A percentile compares a stretch with the other conserved stretches of the same genome.
Evolutionary conservation across 768 basidiomycete species (phyloP).

Genomic region (Mycena rebaudengoi): DNA sequence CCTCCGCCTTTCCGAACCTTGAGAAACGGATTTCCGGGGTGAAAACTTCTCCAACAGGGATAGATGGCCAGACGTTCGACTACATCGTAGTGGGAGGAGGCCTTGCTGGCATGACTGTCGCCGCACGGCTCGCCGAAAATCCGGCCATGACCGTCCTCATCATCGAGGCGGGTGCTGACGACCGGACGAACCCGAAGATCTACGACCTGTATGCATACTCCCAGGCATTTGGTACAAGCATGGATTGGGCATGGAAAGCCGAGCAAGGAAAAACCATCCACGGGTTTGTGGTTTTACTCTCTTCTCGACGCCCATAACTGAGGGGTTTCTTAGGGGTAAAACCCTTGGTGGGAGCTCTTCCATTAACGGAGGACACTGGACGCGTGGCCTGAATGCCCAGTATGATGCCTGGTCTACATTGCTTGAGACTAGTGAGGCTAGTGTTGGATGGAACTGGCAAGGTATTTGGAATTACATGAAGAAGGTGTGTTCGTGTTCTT

Average conservation of each 20-base stretch:
- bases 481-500: conserved; percentile 43
- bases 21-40: conserved; percentile 25
- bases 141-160: conserved; percentile 37
- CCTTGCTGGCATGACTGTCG: conserved; percentile 41
- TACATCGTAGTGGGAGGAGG: conserved; percentile 41
- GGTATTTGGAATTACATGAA: conserved; percentile 56
- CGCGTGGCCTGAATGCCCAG: conserved; percentile 40
- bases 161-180: conserved; percentile 47
- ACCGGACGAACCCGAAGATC: conserved; percentile 37
- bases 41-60: conserved; percentile 20
- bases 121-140: conserved; percentile 42
- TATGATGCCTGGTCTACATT: conserved; percentile 43
- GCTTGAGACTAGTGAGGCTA: conserved; percentile 44
- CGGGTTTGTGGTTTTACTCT: conserved; percentile 29
- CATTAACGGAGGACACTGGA: conserved; percentile 46
- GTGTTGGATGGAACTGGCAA: conserved; percentile 57
- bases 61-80: conserved; percentile 30
- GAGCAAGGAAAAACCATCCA: conserved; percentile 35
- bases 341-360: conserved; percentile 34
- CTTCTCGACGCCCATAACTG: background rate
- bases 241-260: conserved; percentile 44
- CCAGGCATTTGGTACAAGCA: conserved; percentile 33
- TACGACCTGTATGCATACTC: conserved; percentile 41
- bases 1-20: conserved; percentile 15
- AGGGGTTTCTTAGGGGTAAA: conserved; percentile 9